A percentile compares a stretch with the other conserved stretches of the same genome.
phyloP scores from a whole-genome alignment of 768 basidiomycete genomes.

The Erythrobasidium yunnanense region DNA sequence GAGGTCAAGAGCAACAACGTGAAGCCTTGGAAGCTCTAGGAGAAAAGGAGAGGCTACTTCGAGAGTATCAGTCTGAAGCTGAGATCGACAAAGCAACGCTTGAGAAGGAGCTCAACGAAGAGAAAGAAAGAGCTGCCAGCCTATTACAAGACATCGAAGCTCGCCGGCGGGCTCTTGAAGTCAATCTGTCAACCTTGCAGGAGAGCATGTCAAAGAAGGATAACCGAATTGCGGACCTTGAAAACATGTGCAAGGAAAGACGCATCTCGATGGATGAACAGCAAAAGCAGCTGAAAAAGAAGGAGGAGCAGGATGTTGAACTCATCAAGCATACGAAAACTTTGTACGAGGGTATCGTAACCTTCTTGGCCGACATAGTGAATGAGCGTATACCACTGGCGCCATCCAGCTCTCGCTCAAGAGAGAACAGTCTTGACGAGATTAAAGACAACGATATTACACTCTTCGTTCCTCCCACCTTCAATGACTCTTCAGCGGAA shows the following conservation, averaged over 20 bases:
- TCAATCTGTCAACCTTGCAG: constrained; percentile 52
- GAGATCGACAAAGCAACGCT: constrained; percentile 87
- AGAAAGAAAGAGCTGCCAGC: constrained; percentile 48
- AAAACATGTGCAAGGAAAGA: constrained; percentile 19
- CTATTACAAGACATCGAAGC: constrained; percentile 47
- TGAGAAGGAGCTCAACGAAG: constrained; percentile 73
- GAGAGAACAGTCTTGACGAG: too few species aligned
- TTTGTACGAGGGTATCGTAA: too few species aligned
- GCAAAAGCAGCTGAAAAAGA: neutral
- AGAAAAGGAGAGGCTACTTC: constrained; percentile 69
- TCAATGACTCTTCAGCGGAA: neutral
- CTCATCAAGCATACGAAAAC: too few species aligned
- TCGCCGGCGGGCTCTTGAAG: constrained; percentile 39
- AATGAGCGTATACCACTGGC: too few species aligned
- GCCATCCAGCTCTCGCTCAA: too few species aligned
- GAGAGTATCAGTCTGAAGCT: constrained; percentile 82
- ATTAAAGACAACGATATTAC: too few species aligned
- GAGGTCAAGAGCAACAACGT: constrained; percentile 34
- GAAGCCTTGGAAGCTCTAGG: constrained; percentile 41
- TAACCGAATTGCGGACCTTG: constrained; percentile 53
- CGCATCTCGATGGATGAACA: neutral
- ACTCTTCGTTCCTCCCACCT: too few species aligned
- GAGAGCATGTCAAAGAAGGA: constrained; percentile 50
- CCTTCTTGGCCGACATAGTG: too few species aligned
- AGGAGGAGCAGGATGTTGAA: too few species aligned